phyloP scores from a whole-genome alignment of 2,329 filamentous ascomycete species.

The Aspergillus phoenicis region DNA sequence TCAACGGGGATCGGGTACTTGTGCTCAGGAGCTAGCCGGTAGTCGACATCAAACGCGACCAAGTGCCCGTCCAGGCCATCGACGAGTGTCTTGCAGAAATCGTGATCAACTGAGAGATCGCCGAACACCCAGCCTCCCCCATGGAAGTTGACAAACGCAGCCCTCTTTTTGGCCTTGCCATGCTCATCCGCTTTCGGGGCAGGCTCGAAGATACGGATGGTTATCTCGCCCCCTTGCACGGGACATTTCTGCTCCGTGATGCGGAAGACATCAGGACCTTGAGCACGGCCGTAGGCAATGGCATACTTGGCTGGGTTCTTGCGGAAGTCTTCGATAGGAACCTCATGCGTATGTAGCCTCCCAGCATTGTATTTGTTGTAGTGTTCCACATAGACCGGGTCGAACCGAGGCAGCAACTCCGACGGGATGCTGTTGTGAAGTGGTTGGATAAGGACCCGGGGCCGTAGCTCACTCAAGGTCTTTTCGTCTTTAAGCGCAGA shows the following conservation, averaged over 20 bases:
- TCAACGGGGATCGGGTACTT: slow-evolving; percentile 42
- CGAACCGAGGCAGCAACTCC: slow-evolving; percentile 41
- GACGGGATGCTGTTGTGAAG: slow-evolving; percentile 46
- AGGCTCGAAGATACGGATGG: slow-evolving; percentile 45
- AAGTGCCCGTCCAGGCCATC: slow-evolving; percentile 40
- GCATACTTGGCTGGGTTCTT: slow-evolving; percentile 43
- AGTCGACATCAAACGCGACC: slow-evolving; percentile 50
- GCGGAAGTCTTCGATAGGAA: slow-evolving; percentile 44
- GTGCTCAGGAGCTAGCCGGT: slow-evolving; percentile 45
- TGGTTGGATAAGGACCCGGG: slow-evolving; percentile 34
- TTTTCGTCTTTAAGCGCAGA: slow-evolving; percentile 18
- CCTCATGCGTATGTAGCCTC: slow-evolving; percentile 46
- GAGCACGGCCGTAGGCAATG: slow-evolving; percentile 42
- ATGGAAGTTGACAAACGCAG: slow-evolving; percentile 47
- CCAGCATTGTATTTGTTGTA: slow-evolving; percentile 48
- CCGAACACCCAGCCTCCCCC: slow-evolving; percentile 50
- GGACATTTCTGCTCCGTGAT: slow-evolving; percentile 46
- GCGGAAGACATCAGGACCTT: slow-evolving; percentile 39
- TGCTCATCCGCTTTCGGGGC: slow-evolving; percentile 27
- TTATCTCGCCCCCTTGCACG: slow-evolving; percentile 44
- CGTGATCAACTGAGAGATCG: slow-evolving; percentile 40
- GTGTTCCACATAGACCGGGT: slow-evolving; percentile 45
- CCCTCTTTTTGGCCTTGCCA: slow-evolving; percentile 34
- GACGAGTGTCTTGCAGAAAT: slow-evolving; percentile 46
- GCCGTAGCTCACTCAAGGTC: slow-evolving; percentile 29